Percentiles rank a stretch among this genome's conserved stretches.
phyloP scores from a whole-genome alignment of 148 eudicot genomes.

The Limonium bicolor region DNA sequence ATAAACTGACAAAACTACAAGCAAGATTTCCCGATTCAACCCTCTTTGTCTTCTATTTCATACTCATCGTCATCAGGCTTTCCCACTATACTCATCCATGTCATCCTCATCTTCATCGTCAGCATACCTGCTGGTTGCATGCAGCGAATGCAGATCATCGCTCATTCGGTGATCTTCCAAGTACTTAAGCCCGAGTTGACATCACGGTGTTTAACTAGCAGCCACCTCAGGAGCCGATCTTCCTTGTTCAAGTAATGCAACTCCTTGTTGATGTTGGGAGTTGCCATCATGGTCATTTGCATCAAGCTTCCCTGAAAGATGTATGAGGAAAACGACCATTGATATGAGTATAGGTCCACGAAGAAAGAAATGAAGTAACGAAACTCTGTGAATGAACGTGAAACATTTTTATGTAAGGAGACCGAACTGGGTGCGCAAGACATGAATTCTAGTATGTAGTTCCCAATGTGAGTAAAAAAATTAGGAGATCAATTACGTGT shows the following conservation, averaged over 20 bases:
- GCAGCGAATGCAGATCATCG: constrained; percentile 11
- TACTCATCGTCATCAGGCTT: constrained; percentile 26
- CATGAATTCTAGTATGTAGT: too few species aligned
- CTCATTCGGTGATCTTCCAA: constrained; percentile 17
- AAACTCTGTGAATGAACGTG: too few species aligned
- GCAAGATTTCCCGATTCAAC: too few species aligned
- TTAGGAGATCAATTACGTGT: too few species aligned
- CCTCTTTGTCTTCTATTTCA: constrained; percentile 10
- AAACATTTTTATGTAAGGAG: too few species aligned
- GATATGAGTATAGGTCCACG: too few species aligned
- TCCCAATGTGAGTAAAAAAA: too few species aligned
- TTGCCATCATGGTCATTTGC: constrained; percentile 98
- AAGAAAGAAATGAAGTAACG: too few species aligned
- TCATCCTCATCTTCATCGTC: constrained; percentile 16
- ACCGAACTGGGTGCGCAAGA: too few species aligned
- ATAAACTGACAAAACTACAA: too few species aligned
- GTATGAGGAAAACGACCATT: too few species aligned
- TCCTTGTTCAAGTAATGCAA: constrained; percentile 85
- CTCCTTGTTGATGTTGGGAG: constrained; percentile 77
- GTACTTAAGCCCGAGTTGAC: constrained; percentile 23
- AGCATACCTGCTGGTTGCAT: constrained; percentile 11
- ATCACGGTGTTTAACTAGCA: constrained; percentile 66
- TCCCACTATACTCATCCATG: constrained; percentile 28
- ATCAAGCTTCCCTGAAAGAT: constrained; percentile 74
- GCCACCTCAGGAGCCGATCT: constrained; percentile 85